Evolutionary conservation across 352 stramenopile genomes (phyloP).

Genomic region (Phytophthora tentaculata): DNA sequence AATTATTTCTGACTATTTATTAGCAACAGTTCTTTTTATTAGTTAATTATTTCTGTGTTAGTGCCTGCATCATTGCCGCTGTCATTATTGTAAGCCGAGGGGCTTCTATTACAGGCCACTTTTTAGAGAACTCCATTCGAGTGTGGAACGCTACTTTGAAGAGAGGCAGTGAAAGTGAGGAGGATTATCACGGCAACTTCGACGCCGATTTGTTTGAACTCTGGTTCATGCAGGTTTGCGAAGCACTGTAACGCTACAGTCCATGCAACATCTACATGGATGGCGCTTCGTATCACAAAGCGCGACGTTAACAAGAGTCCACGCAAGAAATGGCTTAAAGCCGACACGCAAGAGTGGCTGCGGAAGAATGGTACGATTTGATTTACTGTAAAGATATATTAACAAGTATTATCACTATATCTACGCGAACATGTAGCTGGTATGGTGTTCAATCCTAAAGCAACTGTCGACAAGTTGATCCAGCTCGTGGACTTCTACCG

Average conservation of each 20-base stretch:
- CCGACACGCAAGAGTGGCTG: not conserved
- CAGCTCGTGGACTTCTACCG: not conserved
- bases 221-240: not conserved
- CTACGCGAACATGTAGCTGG: too few species aligned
- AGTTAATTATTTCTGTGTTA: not conserved
- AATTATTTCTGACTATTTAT: not conserved
- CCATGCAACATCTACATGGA: not conserved
- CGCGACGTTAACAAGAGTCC: not conserved
- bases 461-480: not conserved
- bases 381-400: not conserved
- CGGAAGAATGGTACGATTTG: not conserved
- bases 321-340: too few species aligned
- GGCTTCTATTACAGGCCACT: not conserved
- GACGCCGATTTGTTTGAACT: not conserved
- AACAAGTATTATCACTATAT: too few species aligned
- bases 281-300: not conserved
- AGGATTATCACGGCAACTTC: not conserved
- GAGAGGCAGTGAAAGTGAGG: not conserved
- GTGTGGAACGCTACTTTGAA: not conserved
- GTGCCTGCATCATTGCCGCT: slow-evolving; percentile 1
- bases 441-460: not conserved
- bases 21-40: not conserved
- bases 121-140: not conserved
- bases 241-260: not conserved
- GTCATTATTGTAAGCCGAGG: not conserved